phyloP scores from a whole-genome alignment of 257 asterid species.

The Solanum lignicaule region DNA sequence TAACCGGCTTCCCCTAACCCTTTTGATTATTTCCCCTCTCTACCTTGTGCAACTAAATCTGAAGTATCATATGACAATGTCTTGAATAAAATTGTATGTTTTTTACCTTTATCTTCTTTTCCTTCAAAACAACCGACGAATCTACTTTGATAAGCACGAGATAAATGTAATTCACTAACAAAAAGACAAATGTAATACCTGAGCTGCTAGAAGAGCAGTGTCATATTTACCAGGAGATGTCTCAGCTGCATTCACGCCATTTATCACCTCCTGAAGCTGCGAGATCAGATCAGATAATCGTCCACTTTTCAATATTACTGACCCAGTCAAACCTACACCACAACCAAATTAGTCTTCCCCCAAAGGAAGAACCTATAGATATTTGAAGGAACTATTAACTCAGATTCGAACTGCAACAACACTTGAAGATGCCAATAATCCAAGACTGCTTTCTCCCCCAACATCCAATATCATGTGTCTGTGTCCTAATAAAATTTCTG shows the following conservation, averaged over 20 bases:
- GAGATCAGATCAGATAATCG: slow-evolving; percentile 55
- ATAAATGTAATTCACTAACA: not conserved
- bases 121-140: not conserved
- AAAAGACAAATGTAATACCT: slow-evolving; percentile 28
- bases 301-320: slow-evolving; percentile 68
- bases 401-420: not conserved
- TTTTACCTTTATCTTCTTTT: not conserved
- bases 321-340: slow-evolving; percentile 26
- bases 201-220: slow-evolving; percentile 62
- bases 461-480: not conserved
- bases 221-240: slow-evolving; percentile 71
- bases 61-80: not conserved
- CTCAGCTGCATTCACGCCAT: slow-evolving; percentile 61
- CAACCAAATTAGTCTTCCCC: not conserved
- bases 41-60: not conserved
- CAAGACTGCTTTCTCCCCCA: not conserved
- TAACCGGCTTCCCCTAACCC: not conserved
- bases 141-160: not conserved
- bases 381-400: not conserved
- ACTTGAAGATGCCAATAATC: not conserved
- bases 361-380: not conserved
- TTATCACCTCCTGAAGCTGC: slow-evolving; percentile 63
- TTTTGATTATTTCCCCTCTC: not conserved
- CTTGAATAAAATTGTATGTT: not conserved
- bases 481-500: not conserved